Percentiles rank a stretch among this genome's conserved stretches.
phyloP scores from a whole-genome alignment of 805 yeast genomes.

The Schwanniomyces occidentalis region DNA sequence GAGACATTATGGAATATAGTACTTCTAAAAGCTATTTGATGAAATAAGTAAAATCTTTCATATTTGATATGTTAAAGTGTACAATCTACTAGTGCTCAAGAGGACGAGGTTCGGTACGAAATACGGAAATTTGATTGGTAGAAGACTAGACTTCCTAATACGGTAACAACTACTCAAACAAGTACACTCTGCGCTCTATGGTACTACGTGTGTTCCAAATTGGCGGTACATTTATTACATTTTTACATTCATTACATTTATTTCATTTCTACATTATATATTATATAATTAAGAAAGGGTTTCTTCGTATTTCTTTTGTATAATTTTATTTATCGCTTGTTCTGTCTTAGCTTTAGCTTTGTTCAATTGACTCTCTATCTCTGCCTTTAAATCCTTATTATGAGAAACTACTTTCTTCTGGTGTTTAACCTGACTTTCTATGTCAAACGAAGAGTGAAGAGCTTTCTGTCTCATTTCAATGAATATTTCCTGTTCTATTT shows the following conservation, averaged over 20 bases:
- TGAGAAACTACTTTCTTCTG: conserved; percentile 9
- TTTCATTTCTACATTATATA: too few species aligned
- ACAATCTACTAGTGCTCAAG: conserved; percentile 1
- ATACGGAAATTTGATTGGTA: conserved; percentile 32
- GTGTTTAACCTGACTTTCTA: background rate
- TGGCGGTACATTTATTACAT: too few species aligned
- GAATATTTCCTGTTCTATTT: conserved; percentile 22
- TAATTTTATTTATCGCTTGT: conserved; percentile 21
- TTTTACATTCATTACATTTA: too few species aligned
- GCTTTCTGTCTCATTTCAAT: conserved; percentile 15
- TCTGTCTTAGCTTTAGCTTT: conserved; percentile 30
- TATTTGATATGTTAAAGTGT: conserved; percentile 1
- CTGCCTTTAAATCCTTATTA: conserved; percentile 33
- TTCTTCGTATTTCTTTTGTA: conserved; percentile 24
- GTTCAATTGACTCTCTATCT: conserved; percentile 22
- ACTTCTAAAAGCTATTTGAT: conserved; percentile 10
- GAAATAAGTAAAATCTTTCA: conserved; percentile 9
- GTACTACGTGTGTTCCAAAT: too few species aligned
- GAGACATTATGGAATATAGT: conserved; percentile 29
- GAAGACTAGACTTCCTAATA: conserved; percentile 27
- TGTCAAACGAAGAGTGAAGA: conserved; percentile 2
- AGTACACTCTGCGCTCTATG: too few species aligned
- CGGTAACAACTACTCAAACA: conserved; percentile 22
- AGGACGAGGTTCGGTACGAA: conserved; percentile 21
- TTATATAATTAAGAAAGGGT: background rate